Evolutionary conservation across 768 basidiomycete genomes (phyloP), one percentile per base, ranked within the genome.

Genomic region (Macrolepiota fuliginosa): DNA sequence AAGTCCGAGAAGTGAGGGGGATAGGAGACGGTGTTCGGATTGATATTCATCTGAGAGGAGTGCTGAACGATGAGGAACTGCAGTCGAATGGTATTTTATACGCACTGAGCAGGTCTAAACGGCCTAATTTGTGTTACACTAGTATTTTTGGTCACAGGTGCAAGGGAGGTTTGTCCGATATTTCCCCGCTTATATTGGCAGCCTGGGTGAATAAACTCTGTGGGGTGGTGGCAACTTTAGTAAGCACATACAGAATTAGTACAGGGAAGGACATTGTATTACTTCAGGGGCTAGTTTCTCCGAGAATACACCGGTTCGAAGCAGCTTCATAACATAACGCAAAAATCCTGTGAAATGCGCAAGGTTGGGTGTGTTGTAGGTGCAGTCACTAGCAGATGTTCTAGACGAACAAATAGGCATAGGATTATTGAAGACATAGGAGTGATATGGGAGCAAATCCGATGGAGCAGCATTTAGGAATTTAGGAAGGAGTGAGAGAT

Each of bases 1-100:
- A 89, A 61, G 47, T 86, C 81, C 4, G 73, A 69, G 65, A 88
- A 87, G 45, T 81, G 86, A 42, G 79, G 68, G 17, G 83, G 83
- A 39, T 76, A 69, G 27, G 65, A 19, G 61, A 67, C 62, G 19
- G n/a, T 54, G 37, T 19, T 45, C 4, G 42, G 42, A 10, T 19
- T 45, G n/a, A 10, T 19, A 45, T 45, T 45, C 42, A 45, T 45
- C 42, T 17, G 19, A 17, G 17, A 32, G 29, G 29, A 32, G 29
- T 32, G 42, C n/a, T 10, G 17, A 2, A 15, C n/a, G n/a, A 7
- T 6, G 42, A 45, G 17, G 42, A 45, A 2, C 39, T 13, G 42
- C 29, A 32, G 7, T 32, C 29, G 3, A 32, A 32, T 32, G 29
- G 29, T 32, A 32, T 32, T 32, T 32, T 32, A 32, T 32, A 32